Evolutionary conservation across 495 filamentous ascomycete species (phyloP), one percentile per base, ranked within the genome.

Genomic region (Jackrogersella minutella): DNA sequence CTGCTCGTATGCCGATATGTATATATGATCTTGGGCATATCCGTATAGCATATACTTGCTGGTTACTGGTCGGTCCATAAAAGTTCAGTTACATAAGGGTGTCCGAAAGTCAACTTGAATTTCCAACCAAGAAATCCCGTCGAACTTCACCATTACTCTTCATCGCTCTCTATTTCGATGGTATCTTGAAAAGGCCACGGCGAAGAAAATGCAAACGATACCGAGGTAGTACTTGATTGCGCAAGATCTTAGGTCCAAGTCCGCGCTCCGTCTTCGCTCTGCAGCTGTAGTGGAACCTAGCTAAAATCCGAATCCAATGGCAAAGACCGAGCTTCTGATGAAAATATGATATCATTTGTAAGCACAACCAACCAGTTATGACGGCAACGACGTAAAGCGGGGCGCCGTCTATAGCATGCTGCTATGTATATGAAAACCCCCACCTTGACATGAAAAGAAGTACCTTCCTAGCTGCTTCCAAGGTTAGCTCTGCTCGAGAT

Each of bases 301-400:
- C 21, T 68, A 60, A 69, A 69, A 55, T 69, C 66, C 66, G 66
- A 61, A 51, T 21, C 43, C 26, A 54, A 11, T 21, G 6, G 5
- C 17, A 50, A 55, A 50, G 28, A 14, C 64, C 66, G 66, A 69
- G 41, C 43, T 60, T 53, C 41, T 44, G 55, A 60, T 50, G 55
- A 3, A 26, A 51, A 52, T 46, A 71, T 73, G 71, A 73, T 73
- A 73, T 73, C 71, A 73, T 73, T 73, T 73, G 64, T 73, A 64
- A 71, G 68, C 71, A 62, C 22, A 43, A 16, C 40, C 44, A 51
- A 43, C 49, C 19, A 59, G 51, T 33, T 63, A 73, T 73, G 71
- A 73, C 68, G 71, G 43, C 64, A 73, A 52, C 47, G 61, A 64
- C 36, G 39, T 44, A 41, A 54, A 66, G 68, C 64, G 68, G 71